These are phyloP conservation scores for Torulaspora quercuum DNA, from an alignment of 805 yeast genomes.

Conservation along the genomic window DNA sequence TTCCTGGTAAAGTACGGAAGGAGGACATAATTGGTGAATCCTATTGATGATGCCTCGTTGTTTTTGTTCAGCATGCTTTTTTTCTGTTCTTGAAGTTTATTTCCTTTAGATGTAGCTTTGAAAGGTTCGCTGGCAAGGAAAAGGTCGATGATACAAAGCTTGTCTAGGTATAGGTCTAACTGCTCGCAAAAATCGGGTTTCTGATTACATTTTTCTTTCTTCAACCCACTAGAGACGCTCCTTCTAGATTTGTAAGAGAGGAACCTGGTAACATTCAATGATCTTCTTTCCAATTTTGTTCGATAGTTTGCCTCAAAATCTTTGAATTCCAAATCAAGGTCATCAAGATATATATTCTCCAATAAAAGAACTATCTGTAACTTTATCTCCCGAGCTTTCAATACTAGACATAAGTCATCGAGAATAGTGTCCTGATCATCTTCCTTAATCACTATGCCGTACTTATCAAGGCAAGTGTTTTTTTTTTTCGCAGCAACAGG, in stretches of 20 bases:
- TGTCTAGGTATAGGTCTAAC: constrained; percentile 48
- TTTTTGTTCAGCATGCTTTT: constrained; percentile 24
- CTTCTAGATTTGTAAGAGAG: constrained; percentile 24
- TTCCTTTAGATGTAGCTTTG: constrained; percentile 8
- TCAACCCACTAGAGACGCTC: constrained; percentile 20
- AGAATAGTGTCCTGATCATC: constrained; percentile 22
- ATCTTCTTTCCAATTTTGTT: constrained; percentile 26
- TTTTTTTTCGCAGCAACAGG: constrained; percentile 27
- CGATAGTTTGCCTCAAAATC: constrained; percentile 32
- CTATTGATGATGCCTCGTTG: constrained; percentile 42
- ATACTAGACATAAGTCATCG: constrained; percentile 36
- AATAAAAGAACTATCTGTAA: constrained; percentile 48
- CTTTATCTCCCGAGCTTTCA: constrained; percentile 56
- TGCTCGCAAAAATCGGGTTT: constrained; percentile 30
- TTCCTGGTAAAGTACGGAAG: constrained; percentile 52
- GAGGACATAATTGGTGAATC: constrained; percentile 50
- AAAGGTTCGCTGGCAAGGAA: constrained; percentile 36
- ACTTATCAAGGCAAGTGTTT: constrained; percentile 15
- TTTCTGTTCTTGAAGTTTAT: constrained; percentile 24
- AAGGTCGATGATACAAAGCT: constrained; percentile 53
- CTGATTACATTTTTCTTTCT: constrained; percentile 15
- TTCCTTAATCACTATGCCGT: constrained; percentile 4
- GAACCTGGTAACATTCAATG: constrained; percentile 35
- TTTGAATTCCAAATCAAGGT: constrained; percentile 36
- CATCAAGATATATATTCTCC: constrained; percentile 42